These are phyloP conservation scores for Candida loeiensis DNA, from an alignment of 805 yeast species.

Conservation along the genomic window DNA sequence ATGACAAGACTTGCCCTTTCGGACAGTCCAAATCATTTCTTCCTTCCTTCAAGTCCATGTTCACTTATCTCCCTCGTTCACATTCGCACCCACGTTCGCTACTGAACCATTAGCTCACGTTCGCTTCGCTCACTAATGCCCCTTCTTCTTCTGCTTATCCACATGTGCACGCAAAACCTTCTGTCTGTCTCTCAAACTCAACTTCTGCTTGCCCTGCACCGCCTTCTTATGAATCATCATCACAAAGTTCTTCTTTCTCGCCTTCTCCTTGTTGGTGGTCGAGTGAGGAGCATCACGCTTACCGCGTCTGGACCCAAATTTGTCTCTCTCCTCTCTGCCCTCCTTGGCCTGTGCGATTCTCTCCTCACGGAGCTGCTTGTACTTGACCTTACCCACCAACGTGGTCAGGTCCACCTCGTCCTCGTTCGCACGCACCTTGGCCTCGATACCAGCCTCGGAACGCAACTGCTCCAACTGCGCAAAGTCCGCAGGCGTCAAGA, in stretches of 20 bases:
- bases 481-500: slow-evolving; percentile 96
- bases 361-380: slow-evolving; percentile 87
- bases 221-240: slow-evolving; percentile 96
- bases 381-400: slow-evolving; percentile 74
- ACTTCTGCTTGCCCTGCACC: slow-evolving; percentile 90
- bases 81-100: not conserved
- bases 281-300: slow-evolving; percentile 74
- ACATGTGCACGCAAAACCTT: slow-evolving; percentile 82
- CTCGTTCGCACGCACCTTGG: slow-evolving; percentile 71
- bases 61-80: too few relatives aligned
- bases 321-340: slow-evolving; percentile 90
- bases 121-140: slow-evolving; percentile 35
- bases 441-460: slow-evolving; percentile 77
- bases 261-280: slow-evolving; percentile 94
- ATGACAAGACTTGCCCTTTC: too few relatives aligned
- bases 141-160: slow-evolving; percentile 86
- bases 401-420: slow-evolving; percentile 78
- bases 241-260: slow-evolving; percentile 96
- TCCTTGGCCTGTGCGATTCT: slow-evolving; percentile 81
- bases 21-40: too few relatives aligned
- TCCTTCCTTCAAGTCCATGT: too few relatives aligned
- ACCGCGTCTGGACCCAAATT: slow-evolving; percentile 85
- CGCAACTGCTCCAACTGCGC: slow-evolving; percentile 89
- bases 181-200: slow-evolving; percentile 88
- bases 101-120: not conserved